These are phyloP conservation scores for Syncephalastrum contaminatum DNA, from an alignment of 371 early-diverging fungal species.

Conservation along the genomic window DNA sequence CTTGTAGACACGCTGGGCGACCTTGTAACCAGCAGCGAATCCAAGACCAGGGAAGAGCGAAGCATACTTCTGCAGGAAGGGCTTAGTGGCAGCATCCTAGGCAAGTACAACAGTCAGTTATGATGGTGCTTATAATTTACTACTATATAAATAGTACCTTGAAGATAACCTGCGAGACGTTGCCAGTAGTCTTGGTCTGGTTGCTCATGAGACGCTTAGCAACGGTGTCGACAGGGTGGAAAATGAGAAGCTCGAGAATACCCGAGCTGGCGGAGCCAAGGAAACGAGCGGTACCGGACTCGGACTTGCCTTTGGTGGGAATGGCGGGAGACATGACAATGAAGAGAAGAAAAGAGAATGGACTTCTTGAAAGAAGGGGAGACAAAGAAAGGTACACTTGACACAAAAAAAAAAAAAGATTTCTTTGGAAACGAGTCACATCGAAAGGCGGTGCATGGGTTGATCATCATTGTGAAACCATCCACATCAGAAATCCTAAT, in stretches of 20 bases:
- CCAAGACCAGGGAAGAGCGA: conserved; percentile 97
- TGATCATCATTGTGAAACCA: no score
- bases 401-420: conserved; percentile 16
- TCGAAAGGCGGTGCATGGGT: no score
- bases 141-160: conserved; percentile 49
- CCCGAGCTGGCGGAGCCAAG: conserved; percentile 92
- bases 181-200: conserved; percentile 67
- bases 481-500: no score
- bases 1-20: conserved; percentile 95
- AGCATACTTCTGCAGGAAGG: conserved; percentile 79
- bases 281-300: conserved; percentile 84
- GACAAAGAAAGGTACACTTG: conserved; percentile 8
- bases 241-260: conserved; percentile 89
- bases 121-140: no score
- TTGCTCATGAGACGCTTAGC: conserved; percentile 98
- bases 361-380: conserved; percentile 9
- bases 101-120: no score
- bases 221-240: conserved; percentile 98
- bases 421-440: conserved; percentile 1
- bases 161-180: conserved; percentile 70
- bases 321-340: conserved; percentile 58
- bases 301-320: conserved; percentile 63
- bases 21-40: conserved; percentile 96
- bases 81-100: conserved; percentile 76
- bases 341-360: conserved; percentile 2